phyloP scores from a whole-genome alignment of 495 filamentous ascomycete genomes.

The Podospora sp. region DNA sequence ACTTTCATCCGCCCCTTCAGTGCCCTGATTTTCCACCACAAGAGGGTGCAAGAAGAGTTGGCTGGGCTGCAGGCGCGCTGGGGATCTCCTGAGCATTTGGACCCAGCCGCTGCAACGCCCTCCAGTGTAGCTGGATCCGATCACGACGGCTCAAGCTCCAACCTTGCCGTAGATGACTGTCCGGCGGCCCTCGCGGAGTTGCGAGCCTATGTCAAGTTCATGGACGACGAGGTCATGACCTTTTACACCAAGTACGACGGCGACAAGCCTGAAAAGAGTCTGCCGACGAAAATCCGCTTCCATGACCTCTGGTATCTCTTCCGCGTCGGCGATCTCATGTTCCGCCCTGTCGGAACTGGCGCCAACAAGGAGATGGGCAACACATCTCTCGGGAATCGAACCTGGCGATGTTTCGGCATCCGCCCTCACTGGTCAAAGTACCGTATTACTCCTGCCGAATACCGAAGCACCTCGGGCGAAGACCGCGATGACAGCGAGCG shows the following conservation, averaged over 20 bases:
- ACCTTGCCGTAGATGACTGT: constrained; percentile 1
- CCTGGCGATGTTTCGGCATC: constrained; percentile 13
- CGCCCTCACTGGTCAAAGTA: background rate
- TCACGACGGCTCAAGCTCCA: background rate
- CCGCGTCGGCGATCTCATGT: constrained; percentile 36
- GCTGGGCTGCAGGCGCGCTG: background rate
- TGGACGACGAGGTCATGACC: constrained; percentile 40
- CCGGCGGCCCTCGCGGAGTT: background rate
- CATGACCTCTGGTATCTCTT: constrained; percentile 39
- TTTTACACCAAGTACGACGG: constrained; percentile 28
- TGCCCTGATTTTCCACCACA: constrained; percentile 7
- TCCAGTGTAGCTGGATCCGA: background rate
- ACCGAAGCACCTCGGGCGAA: constrained; percentile 1
- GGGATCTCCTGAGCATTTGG: background rate
- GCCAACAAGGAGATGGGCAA: constrained; percentile 13
- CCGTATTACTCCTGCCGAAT: background rate
- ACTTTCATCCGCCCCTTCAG: constrained; percentile 13
- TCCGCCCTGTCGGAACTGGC: constrained; percentile 18
- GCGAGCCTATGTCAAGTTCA: constrained; percentile 36
- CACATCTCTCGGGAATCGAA: constrained; percentile 2
- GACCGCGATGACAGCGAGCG: constrained; percentile 11
- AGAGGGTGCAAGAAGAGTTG: background rate
- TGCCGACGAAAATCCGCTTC: constrained; percentile 31
- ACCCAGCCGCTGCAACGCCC: background rate
- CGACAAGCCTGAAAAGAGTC: background rate